phyloP scores from a whole-genome alignment of 495 filamentous ascomycete species.

The Podospora pseudoanserina region DNA sequence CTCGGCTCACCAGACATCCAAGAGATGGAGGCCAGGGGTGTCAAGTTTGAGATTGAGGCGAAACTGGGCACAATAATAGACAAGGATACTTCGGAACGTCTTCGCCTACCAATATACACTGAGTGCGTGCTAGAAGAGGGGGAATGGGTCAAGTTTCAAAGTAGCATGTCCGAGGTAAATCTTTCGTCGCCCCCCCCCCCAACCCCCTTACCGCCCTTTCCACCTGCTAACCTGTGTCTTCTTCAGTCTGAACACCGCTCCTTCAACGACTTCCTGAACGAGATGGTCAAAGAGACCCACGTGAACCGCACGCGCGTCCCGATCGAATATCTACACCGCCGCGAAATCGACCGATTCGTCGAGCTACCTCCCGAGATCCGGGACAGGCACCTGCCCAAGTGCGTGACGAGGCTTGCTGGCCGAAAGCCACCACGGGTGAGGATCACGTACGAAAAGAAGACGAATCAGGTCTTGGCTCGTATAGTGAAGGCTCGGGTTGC shows the following conservation, averaged over 20 bases:
- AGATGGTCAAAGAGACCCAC: constrained; percentile 53
- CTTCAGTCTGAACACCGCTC: constrained; percentile 68
- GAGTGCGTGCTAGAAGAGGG: constrained; percentile 59
- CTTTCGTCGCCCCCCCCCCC: neutral
- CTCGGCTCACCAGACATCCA: constrained; percentile 54
- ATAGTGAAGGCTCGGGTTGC: constrained; percentile 87
- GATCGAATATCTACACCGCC: constrained; percentile 75
- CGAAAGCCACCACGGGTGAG: constrained; percentile 63
- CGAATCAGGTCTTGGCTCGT: constrained; percentile 66
- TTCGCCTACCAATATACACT: constrained; percentile 59
- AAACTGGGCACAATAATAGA: constrained; percentile 81
- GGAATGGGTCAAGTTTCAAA: constrained; percentile 59
- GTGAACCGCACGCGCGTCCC: constrained; percentile 52
- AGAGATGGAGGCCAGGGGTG: constrained; percentile 51
- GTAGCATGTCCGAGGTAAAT: constrained; percentile 81
- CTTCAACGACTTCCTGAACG: constrained; percentile 79
- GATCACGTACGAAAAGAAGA: constrained; percentile 71
- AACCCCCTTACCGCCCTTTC: neutral
- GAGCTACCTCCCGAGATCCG: constrained; percentile 59
- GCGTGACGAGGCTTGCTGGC: constrained; percentile 49
- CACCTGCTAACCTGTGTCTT: constrained; percentile 11
- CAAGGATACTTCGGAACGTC: constrained; percentile 61
- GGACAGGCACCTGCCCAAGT: constrained; percentile 37
- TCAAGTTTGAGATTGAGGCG: constrained; percentile 87
- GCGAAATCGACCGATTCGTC: constrained; percentile 77